Conservation (phyloP, 2,329 filamentous ascomycete genomes). For the Ceratocystis alfenasii region DNA sequence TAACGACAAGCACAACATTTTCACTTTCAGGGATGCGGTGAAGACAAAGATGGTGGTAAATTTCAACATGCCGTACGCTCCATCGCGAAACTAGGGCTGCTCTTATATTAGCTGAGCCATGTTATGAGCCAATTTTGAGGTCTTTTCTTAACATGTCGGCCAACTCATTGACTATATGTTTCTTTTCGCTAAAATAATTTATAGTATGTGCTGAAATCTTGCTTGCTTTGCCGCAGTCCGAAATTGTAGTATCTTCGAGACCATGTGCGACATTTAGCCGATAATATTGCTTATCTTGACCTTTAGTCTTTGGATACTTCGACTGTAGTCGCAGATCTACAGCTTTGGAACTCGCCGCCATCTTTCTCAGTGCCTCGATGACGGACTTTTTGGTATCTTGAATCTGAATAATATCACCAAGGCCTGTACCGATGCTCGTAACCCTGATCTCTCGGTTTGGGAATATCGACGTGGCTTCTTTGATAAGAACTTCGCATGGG, state of each 20-base stretch:
- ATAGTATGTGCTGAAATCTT: slow-evolving; percentile 24
- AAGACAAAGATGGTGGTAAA: too few species aligned
- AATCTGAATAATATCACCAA: slow-evolving; percentile 24
- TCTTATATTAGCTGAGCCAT: too few species aligned
- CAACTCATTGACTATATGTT: not conserved
- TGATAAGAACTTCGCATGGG: slow-evolving; percentile 27
- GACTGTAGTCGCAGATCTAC: slow-evolving; percentile 9
- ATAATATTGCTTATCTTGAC: slow-evolving; percentile 22
- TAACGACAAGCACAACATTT: too few species aligned
- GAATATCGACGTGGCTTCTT: slow-evolving; percentile 26
- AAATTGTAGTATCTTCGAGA: slow-evolving; percentile 25
- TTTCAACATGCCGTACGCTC: too few species aligned
- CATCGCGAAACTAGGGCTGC: too few species aligned
- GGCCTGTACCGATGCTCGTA: slow-evolving; percentile 27
- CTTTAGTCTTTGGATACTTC: slow-evolving; percentile 22
- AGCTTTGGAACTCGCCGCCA: not conserved
- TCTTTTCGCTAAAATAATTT: slow-evolving; percentile 23
- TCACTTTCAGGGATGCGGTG: too few species aligned
- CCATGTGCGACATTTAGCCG: slow-evolving; percentile 27
- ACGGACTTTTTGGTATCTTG: slow-evolving; percentile 15
- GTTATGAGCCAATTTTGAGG: too few species aligned
- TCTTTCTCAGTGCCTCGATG: not conserved
- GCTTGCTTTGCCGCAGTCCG: slow-evolving; percentile 26
- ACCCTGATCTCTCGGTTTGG: slow-evolving; percentile 23
- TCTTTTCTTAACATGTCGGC: not conserved